Evolutionary conservation across 2,329 filamentous ascomycete species (phyloP), one percentile per base, ranked within the genome.

Genomic region (Fusarium begoniae): DNA sequence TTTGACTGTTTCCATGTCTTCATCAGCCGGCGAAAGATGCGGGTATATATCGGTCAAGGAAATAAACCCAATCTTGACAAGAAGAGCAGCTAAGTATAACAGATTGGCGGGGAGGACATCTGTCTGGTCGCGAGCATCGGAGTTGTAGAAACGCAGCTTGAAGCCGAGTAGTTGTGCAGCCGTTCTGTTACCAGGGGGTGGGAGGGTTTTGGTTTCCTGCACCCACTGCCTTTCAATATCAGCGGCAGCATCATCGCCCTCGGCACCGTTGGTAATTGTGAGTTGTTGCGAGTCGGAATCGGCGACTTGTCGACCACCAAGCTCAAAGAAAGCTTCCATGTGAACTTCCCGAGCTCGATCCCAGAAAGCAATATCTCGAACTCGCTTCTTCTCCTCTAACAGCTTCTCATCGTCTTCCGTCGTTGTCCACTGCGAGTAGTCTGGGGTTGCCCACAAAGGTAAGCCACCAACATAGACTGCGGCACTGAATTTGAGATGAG

Each of bases 1-100:
- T 72, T 90, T 91, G 58, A 97, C 86, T 12, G 85, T 86, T 44
- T 93, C 89, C 96, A 99, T 98, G 8, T 90, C 87, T 38, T 94
- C 91, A 74, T 98, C 96, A 2, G 89, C 85, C 13, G 96, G 94
- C 85, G 95, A 97, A 2, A 99, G 88, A 81, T 99, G 96, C 22
- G 95, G 92, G 81, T 98, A 98, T 3, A 99, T 86, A 79, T 99
- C 96, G 59, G 91, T 89, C 12, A 99, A 85, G 4, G 96, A 98
- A 68, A 99, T 94, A 81, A 99, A 99, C 3, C 96, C 97, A 74
- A 98, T 94, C 83, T 99, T 99, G 83, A 99, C 95, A 37, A 99
- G 89, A 40, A 98, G 88, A 3, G 96, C 95, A 1, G 95, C 93
- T 24, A 99, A 89, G 75, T 96, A 97, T 37, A 98, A 94, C 7